Base-by-base conservation (phyloP, 805 yeast genomes). In the Candida dajiaensis region DNA sequence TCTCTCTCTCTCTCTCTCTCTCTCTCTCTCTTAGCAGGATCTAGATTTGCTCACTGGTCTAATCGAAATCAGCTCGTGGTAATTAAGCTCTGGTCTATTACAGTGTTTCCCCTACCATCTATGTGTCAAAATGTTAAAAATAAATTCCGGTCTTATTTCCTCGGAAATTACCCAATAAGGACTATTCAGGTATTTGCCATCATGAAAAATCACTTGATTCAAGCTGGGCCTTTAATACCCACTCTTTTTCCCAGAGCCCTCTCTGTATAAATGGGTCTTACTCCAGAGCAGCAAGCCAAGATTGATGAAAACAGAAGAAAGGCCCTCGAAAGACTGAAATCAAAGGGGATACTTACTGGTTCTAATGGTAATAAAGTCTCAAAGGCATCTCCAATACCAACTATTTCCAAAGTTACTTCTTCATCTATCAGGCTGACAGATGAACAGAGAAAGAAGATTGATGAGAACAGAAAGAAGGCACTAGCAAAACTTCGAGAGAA, bases 271-370 rank as follows among this genome's bases (percentile, higher is more conserved):
- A 57, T 57, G 62, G 53, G 45, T 1, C 47, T 58, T 4, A 58
- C 62, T 11, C 53, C 59, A 3, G 63, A 59, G 29, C 62, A 57
- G 22, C 65, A 57, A 50, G 66, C 66, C 4, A 64, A 59, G 44
- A 54, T 70, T 16, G 86, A 80, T 42, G 81, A 77, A 25, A 84
- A 83, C 58, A 69, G 94, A 50, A 70, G 73, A 39, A 71, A 71
- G 45, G 89, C 89, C 0, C 55, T 82, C 9, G 85, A 80, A 46
- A 64, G 83, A 47, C 69, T 84, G 31, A 70, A 74, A 50, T 69
- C 71, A 41, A 68, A 74, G 52, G 78, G 74, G 1, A 57, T 67
- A 4, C 43, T 53, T 2, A 26, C 45, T 3, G 54, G 56, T 3
- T 19, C 20, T 4, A 46, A 43, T 7, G 45, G 50, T 20, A 53